Conservation (phyloP, 495 filamentous ascomycete genomes). For the Neurospora pannonica region DNA sequence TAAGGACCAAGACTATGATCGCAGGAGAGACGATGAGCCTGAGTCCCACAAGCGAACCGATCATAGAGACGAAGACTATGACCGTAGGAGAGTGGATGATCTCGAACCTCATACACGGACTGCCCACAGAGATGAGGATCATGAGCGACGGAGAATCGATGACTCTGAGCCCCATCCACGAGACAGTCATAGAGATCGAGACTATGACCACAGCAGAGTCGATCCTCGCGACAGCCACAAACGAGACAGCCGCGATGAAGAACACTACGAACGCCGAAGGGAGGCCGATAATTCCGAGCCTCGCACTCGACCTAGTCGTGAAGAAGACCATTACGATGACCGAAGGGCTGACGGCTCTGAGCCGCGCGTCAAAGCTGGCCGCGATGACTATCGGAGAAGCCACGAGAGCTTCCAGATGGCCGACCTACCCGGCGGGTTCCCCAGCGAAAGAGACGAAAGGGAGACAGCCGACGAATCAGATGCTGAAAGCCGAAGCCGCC, state of each 20-base stretch:
- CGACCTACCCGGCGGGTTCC: not conserved
- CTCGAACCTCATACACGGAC: conserved; percentile 5
- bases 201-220: not conserved
- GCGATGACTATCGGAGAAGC: not conserved
- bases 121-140: conserved; percentile 7
- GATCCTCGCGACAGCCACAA: not conserved
- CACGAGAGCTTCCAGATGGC: not conserved
- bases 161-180: conserved; percentile 14
- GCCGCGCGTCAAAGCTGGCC: not conserved
- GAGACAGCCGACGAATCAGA: not conserved
- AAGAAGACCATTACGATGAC: not conserved
- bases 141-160: not conserved
- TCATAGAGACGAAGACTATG: conserved; percentile 12
- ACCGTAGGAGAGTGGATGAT: conserved; percentile 15
- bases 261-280: conserved; percentile 8
- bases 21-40: not conserved
- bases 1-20: conserved; percentile 1
- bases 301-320: not conserved
- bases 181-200: conserved; percentile 9
- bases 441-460: not conserved
- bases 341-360: not conserved
- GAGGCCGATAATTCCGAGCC: conserved; percentile 3
- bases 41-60: not conserved
- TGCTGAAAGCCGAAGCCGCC: not conserved
- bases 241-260: not conserved